Conservation (phyloP, 495 filamentous ascomycete genomes). For the Daldinia bambusicola region DNA sequence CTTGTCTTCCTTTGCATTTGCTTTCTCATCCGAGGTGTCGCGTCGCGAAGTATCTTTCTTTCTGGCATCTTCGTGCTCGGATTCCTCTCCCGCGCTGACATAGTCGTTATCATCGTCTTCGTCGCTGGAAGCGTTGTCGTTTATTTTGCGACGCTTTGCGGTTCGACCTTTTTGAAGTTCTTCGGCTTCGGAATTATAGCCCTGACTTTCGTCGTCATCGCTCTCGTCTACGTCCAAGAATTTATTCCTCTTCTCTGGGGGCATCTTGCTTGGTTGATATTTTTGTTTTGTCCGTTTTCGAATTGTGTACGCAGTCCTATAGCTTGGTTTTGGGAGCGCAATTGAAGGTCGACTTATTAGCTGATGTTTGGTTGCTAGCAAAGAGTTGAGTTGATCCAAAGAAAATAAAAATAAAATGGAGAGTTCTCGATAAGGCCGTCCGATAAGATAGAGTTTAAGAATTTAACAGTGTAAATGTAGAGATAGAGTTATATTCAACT, state of each 20-base stretch:
- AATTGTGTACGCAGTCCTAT: no score
- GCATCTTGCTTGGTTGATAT: conserved; percentile 56
- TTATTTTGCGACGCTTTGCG: conserved; percentile 74
- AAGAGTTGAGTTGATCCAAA: background rate
- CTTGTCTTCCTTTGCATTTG: conserved; percentile 41
- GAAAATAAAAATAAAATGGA: conserved; percentile 32
- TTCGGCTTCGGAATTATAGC: conserved; percentile 75
- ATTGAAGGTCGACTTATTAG: background rate
- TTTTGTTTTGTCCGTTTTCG: no score
- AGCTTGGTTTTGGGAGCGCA: background rate
- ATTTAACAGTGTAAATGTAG: background rate
- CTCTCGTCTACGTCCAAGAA: conserved; percentile 76
- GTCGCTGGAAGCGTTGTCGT: conserved; percentile 57
- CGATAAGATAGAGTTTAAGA: conserved; percentile 18
- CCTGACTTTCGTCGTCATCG: conserved; percentile 71
- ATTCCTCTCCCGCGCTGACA: conserved; percentile 44
- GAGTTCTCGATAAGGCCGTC: conserved; percentile 17
- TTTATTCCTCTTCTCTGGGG: conserved; percentile 75
- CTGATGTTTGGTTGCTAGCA: conserved; percentile 1
- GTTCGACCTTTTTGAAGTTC: conserved; percentile 71
- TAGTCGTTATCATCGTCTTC: conserved; percentile 45
- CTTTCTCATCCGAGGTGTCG: conserved; percentile 33
- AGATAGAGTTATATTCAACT: background rate
- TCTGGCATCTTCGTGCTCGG: conserved; percentile 26
- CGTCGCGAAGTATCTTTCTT: conserved; percentile 43